A percentile compares a stretch with the other conserved stretches of the same genome.
These are phyloP conservation scores for Rhizoclosmatium globosum DNA, from an alignment of 192 early-diverging fungal genomes.

Conservation along the genomic window DNA sequence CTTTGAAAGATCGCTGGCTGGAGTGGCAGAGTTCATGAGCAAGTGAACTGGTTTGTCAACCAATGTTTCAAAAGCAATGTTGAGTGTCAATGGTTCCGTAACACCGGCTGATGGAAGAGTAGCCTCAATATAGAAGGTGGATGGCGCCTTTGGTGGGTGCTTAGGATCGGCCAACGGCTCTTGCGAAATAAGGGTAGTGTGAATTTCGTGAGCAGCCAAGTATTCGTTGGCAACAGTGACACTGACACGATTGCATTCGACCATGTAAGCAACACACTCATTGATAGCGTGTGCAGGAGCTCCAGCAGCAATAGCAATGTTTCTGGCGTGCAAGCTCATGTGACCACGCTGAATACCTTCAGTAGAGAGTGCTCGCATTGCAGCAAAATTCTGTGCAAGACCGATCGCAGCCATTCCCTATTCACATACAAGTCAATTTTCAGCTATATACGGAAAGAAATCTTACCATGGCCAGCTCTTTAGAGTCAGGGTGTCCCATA, in stretches of 20 bases:
- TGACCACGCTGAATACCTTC: slow-evolving; percentile 82
- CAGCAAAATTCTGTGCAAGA: slow-evolving; percentile 84
- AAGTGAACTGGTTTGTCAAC: slow-evolving; percentile 54
- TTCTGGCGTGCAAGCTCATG: slow-evolving; percentile 62
- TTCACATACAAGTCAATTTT: background rate
- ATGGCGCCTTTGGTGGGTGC: slow-evolving; percentile 39
- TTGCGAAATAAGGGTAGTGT: slow-evolving; percentile 26
- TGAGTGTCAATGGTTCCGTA: slow-evolving; percentile 51
- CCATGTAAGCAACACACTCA: slow-evolving; percentile 74
- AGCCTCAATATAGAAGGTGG: slow-evolving; percentile 57
- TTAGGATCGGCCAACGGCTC: slow-evolving; percentile 27
- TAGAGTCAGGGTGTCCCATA: slow-evolving; percentile 70
- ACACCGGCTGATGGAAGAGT: background rate
- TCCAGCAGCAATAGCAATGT: slow-evolving; percentile 70
- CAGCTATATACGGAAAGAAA: background rate
- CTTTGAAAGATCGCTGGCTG: slow-evolving; percentile 33
- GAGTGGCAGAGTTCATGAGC: slow-evolving; percentile 33
- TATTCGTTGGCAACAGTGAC: slow-evolving; percentile 68
- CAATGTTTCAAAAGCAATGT: slow-evolving; percentile 63
- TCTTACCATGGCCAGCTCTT: slow-evolving; percentile 64
- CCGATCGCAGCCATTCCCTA: slow-evolving; percentile 73
- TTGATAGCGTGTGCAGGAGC: slow-evolving; percentile 71
- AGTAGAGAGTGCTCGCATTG: slow-evolving; percentile 71
- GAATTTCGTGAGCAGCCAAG: slow-evolving; percentile 59
- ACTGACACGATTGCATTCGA: slow-evolving; percentile 69